phyloP scores from a whole-genome alignment of 768 basidiomycete species.

The Lentinus tigrinus region DNA sequence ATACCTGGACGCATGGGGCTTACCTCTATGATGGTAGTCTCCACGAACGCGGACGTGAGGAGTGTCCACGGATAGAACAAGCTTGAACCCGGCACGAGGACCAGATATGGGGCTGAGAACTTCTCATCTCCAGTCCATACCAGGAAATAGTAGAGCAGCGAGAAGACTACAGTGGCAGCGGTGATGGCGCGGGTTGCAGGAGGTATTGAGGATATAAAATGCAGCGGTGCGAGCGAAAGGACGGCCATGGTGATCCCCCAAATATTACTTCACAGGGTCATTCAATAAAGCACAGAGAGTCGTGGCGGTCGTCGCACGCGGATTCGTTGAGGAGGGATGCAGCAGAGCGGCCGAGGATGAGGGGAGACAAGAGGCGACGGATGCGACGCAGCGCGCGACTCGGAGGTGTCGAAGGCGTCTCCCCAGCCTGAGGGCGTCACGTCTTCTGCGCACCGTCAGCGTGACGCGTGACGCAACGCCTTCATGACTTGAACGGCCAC shows the following conservation, averaged over 20 bases:
- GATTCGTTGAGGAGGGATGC: background rate
- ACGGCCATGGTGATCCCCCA: constrained; percentile 58
- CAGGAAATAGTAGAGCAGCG: constrained; percentile 65
- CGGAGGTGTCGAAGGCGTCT: background rate
- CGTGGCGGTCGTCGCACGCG: constrained; percentile 11
- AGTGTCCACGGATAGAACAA: constrained; percentile 92
- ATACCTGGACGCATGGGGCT: constrained; percentile 26
- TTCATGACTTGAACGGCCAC: constrained; percentile 23
- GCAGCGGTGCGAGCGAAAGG: constrained; percentile 63
- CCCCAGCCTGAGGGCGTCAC: constrained; percentile 17
- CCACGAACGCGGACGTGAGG: constrained; percentile 84
- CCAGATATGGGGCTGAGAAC: constrained; percentile 61
- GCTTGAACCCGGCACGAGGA: constrained; percentile 77
- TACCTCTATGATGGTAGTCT: constrained; percentile 82
- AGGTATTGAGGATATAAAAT: constrained; percentile 69
- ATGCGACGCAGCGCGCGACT: background rate
- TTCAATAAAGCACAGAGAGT: constrained; percentile 6
- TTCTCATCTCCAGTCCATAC: constrained; percentile 47
- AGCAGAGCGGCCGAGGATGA: background rate
- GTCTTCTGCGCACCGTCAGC: constrained; percentile 11
- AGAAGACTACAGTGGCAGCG: constrained; percentile 54
- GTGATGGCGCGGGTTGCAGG: constrained; percentile 77
- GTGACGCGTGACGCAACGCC: constrained; percentile 24
- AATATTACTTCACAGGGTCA: constrained; percentile 11
- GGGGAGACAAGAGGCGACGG: background rate